phyloP scores from a whole-genome alignment of 163 green algal genomes.

The Chloromonas sp. region DNA sequence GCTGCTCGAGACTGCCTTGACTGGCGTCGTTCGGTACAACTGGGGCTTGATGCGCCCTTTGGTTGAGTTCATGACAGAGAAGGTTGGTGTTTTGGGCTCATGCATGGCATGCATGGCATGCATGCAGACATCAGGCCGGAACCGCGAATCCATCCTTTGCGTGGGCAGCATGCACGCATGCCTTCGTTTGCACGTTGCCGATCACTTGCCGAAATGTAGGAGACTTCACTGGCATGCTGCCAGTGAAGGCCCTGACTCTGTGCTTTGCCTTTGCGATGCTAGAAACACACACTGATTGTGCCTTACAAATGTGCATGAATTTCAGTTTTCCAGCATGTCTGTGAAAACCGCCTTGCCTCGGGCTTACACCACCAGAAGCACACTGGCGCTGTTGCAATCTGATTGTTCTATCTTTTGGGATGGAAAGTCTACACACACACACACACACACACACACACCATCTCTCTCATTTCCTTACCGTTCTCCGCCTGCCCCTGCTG shows the following conservation, averaged over 20 bases:
- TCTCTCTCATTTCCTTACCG: too few relatives aligned
- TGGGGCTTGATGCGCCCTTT: slow-evolving; percentile 57
- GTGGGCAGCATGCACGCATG: neutral
- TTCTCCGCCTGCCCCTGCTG: too few relatives aligned
- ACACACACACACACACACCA: too few relatives aligned
- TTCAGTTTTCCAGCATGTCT: neutral
- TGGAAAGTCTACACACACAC: too few relatives aligned
- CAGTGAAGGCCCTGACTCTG: neutral
- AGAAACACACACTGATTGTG: too few relatives aligned
- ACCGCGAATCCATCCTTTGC: neutral
- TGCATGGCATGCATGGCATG: neutral
- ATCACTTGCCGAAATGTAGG: neutral
- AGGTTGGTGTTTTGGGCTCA: slow-evolving; percentile 9
- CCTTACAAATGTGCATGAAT: neutral
- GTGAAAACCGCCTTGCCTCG: too few relatives aligned
- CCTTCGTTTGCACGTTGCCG: neutral
- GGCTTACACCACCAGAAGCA: too few relatives aligned
- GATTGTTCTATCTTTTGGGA: too few relatives aligned
- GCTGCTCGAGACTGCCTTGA: slow-evolving; percentile 57
- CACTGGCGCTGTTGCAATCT: too few relatives aligned
- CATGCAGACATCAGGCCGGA: neutral
- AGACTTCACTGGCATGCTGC: neutral
- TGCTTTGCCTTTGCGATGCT: too few relatives aligned
- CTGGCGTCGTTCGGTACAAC: slow-evolving; percentile 50
- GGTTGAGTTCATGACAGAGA: slow-evolving; percentile 42